Conservation (phyloP, 2,329 filamentous ascomycete genomes). For the Myriangium duriaei region DNA sequence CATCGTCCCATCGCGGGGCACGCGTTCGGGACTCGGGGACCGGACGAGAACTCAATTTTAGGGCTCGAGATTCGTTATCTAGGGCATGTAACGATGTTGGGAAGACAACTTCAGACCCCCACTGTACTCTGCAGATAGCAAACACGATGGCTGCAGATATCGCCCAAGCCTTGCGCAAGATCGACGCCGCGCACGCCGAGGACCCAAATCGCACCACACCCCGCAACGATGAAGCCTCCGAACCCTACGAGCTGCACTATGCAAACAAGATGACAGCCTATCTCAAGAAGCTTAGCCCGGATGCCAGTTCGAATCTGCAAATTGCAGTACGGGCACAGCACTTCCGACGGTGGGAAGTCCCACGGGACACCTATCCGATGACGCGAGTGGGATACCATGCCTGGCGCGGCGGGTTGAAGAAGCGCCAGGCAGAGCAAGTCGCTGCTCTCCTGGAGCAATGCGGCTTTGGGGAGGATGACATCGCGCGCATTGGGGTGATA, state of each 20-base stretch:
- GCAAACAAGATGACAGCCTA: constrained; percentile 67
- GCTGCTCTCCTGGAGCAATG: constrained; percentile 39
- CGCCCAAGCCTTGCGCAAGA: constrained; percentile 46
- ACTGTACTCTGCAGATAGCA: not conserved
- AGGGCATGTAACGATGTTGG: too few relatives aligned
- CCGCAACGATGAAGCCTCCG: constrained; percentile 24
- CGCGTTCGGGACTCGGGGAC: too few relatives aligned
- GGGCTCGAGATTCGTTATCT: too few relatives aligned
- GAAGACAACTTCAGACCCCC: too few relatives aligned
- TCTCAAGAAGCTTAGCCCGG: constrained; percentile 48
- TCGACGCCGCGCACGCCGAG: constrained; percentile 59
- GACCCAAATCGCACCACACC: constrained; percentile 48
- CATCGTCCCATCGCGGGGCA: too few relatives aligned
- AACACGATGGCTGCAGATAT: constrained; percentile 16
- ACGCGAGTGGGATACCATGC: constrained; percentile 63
- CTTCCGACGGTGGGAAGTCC: constrained; percentile 74
- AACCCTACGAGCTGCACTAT: constrained; percentile 74
- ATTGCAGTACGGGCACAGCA: constrained; percentile 76
- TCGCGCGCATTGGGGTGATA: constrained; percentile 52
- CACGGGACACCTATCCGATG: constrained; percentile 58
- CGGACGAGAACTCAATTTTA: too few relatives aligned
- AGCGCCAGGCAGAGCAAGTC: constrained; percentile 54
- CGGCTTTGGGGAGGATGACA: constrained; percentile 41
- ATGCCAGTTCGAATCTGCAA: constrained; percentile 53
- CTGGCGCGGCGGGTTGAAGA: constrained; percentile 66